Base-by-base conservation (phyloP, 768 basidiomycete species). In the Lactarius deliciosus region DNA sequence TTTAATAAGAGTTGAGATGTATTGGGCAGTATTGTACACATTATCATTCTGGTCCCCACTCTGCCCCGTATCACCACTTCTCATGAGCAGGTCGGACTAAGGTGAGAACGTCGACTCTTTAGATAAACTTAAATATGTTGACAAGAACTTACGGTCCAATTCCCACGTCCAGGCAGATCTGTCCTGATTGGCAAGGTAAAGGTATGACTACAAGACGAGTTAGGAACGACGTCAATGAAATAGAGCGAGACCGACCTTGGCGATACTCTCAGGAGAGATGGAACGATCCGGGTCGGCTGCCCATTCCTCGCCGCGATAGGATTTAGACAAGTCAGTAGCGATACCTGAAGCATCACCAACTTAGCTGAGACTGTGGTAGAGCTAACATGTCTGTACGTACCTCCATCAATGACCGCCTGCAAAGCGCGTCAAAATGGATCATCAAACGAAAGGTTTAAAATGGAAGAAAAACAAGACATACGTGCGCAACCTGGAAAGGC, bases 131-230 rank as follows among this genome's bases (percentile, higher is more conserved):
- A 1, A 41, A 30, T n/a, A 20, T 1, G 43, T n/a, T 45, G 43
- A 13, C 41, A 54, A 54, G 28, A 22, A 77, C 89, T 79, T 72
- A 91, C 90, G 78, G 69, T 92, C 90, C 34, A 92, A 79, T 73
- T 92, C 90, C 89, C 89, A 92, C 10, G 88, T 87, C 87, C 84
- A 89, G 7, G 87, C 83, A 47, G 88, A 88, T 34, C 84, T 81
- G 61, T 89, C 87, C 76, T 91, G 91, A 60, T 85, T 82, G 8
- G 79, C 82, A 22, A 92, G 83, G 72, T 83, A 84, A 40, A 89
- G 76, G 71, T 91, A 90, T 1, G 86, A 77, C 90, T 91, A 68
- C 11, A 59, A 11, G 16, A 18, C 13, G 9, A 4, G 6, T 61
- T 5, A 60, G 43, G 20, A 22, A 53, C 22, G 13, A 32, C 1